Evolutionary conservation across 2,329 filamentous ascomycete genomes (phyloP).

Genomic region (Nakataea oryzae): DNA sequence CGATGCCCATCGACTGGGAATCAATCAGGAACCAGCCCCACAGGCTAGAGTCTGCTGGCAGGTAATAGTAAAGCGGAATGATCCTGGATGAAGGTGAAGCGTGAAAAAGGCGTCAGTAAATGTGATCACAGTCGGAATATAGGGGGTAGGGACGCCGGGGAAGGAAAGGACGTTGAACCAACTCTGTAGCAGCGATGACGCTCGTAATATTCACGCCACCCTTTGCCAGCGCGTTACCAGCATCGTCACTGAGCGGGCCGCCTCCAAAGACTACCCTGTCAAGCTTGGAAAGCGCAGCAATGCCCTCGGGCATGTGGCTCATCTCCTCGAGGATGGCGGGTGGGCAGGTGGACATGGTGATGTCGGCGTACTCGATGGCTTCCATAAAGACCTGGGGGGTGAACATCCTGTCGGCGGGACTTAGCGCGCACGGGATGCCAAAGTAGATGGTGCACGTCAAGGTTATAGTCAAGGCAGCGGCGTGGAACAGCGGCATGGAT

Average conservation of each 20-base stretch:
- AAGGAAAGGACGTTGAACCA: neutral
- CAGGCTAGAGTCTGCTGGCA: slow-evolving; percentile 18
- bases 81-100: neutral
- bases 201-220: slow-evolving; percentile 23
- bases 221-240: slow-evolving; percentile 25
- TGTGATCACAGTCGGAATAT: too few relatives aligned
- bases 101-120: neutral
- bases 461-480: slow-evolving; percentile 19
- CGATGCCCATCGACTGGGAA: slow-evolving; percentile 26
- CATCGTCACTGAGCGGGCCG: slow-evolving; percentile 24
- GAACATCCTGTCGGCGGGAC: slow-evolving; percentile 21
- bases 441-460: slow-evolving; percentile 19
- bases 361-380: slow-evolving; percentile 15
- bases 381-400: slow-evolving; percentile 21
- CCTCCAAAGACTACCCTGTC: slow-evolving; percentile 24
- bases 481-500: slow-evolving; percentile 28
- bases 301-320: slow-evolving; percentile 18
- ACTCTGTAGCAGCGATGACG: slow-evolving; percentile 31
- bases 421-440: slow-evolving; percentile 16
- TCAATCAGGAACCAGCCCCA: slow-evolving; percentile 34
- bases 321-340: slow-evolving; percentile 33
- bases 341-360: slow-evolving; percentile 19
- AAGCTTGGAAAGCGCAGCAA: slow-evolving; percentile 20
- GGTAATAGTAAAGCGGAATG: slow-evolving; percentile 10
- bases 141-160: neutral